Evolutionary conservation across 73 alveolate species (phyloP).

Genomic region (Blepharisma stoltei): DNA sequence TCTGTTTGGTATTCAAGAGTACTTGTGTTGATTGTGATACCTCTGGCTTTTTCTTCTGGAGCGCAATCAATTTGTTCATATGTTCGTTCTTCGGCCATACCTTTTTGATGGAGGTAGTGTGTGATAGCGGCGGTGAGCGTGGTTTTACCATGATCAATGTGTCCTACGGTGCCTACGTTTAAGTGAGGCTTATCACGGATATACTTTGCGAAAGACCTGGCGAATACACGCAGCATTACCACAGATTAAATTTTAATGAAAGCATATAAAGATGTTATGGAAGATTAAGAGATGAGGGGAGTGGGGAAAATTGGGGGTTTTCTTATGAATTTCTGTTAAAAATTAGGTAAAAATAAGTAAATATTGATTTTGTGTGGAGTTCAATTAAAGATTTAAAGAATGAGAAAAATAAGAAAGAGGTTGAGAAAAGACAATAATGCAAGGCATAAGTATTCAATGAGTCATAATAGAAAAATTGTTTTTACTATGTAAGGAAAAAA

Average conservation of each 20-base stretch:
- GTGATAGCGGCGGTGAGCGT: constrained; percentile 69
- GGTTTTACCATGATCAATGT: constrained; percentile 95
- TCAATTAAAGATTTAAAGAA: too few species aligned
- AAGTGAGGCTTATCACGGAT: constrained; percentile 63
- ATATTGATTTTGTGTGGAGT: too few species aligned
- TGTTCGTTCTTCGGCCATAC: constrained; percentile 61
- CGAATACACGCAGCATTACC: neutral
- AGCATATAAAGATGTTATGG: too few species aligned
- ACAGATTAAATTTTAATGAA: neutral
- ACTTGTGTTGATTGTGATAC: constrained; percentile 83
- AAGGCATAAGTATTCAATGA: too few species aligned
- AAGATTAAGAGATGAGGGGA: too few species aligned
- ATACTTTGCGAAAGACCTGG: constrained; percentile 47
- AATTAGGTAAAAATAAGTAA: too few species aligned
- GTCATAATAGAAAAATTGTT: too few species aligned
- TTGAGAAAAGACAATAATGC: too few species aligned
- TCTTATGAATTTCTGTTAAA: too few species aligned
- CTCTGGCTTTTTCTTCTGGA: constrained; percentile 90
- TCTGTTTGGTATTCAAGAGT: constrained; percentile 80
- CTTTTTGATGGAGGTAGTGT: constrained; percentile 33
- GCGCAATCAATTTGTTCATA: constrained; percentile 81
- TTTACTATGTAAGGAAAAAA: too few species aligned
- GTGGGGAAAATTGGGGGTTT: too few species aligned
- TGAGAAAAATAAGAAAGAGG: too few species aligned
- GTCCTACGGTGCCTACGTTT: constrained; percentile 95